Evolutionary conservation across 257 asterid genomes (phyloP), one percentile per base, ranked within the genome.

Genomic region (Solanum paucissectum): DNA sequence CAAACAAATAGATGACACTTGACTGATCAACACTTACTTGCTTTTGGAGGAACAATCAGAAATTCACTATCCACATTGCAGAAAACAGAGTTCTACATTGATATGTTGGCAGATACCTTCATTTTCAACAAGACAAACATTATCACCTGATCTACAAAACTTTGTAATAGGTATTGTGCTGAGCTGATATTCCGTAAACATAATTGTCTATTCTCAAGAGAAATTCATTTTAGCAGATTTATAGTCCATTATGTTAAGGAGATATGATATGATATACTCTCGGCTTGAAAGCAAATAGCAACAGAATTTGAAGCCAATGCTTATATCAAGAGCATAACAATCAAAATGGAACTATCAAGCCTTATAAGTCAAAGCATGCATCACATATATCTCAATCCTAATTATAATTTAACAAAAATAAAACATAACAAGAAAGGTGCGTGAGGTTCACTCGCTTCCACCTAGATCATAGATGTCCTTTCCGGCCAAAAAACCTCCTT

Each of bases 21-120:
- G 46, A 72, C 27, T 73, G 27, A 36, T 36, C 34, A 76, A 87
- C 87, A 93, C 98, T 94, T 93, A 94, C 98, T 92, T 92, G 98
- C 99, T 89, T 89, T 82, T 90, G 95, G 98, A 89, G 99, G 99
- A 92, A 96, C 99, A 89, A 97, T 92, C 91, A 97, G 81, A 93
- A 95, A 94, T 91, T 94, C 99, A 16, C 99, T 98, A 91, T 97
- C 99, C 37, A 98, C 99, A 92, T 93, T 97, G 89, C 98, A 97
- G 91, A 97, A 94, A 23, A 98, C 98, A 90, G 91, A 96, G 86
- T 94, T 91, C 25, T 93, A 98, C 99, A 97, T 97, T 38, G 98
- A 94, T 90, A 92, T 94, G 92, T 97, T 95, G 68, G 99, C 98
- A 76, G 95, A 66, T 95, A 97, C 98, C 98, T 95, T 88, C 86